phyloP scores from a whole-genome alignment of 768 basidiomycete genomes.

The Termitomyces sp. region DNA sequence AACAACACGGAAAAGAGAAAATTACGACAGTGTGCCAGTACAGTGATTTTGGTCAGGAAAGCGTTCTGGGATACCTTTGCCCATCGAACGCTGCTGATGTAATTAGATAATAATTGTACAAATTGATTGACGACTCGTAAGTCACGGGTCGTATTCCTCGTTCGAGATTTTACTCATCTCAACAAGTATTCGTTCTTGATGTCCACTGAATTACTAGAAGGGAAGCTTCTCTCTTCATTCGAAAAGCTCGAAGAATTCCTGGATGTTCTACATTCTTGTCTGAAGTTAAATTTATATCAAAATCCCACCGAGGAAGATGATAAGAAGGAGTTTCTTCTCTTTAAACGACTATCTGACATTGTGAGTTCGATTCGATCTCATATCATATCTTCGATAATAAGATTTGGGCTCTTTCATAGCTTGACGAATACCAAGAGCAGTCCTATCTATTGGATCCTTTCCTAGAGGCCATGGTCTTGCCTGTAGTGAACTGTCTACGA shows the following conservation, averaged over 20 bases:
- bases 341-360: conserved; percentile 40
- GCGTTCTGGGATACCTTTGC: too few species aligned
- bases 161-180: too few species aligned
- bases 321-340: conserved; percentile 31
- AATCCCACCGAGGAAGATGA: conserved; percentile 39
- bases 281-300: conserved; percentile 38
- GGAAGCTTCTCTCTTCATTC: conserved; percentile 47
- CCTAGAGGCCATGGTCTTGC: conserved; percentile 72
- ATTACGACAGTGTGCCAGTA: background rate
- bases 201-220: conserved; percentile 36
- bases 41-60: background rate
- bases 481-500: conserved; percentile 64
- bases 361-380: conserved; percentile 31
- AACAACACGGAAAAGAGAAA: background rate
- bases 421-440: conserved; percentile 89
- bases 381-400: background rate
- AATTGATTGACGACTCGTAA: background rate
- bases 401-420: conserved; percentile 34
- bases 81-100: background rate
- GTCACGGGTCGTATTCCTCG: too few species aligned
- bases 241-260: conserved; percentile 58
- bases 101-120: background rate
- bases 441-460: conserved; percentile 88
- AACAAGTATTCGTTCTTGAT: background rate
- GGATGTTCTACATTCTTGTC: conserved; percentile 42